Conservation (phyloP, 2,329 filamentous ascomycete species). For the Plectosphaerella sp. region DNA sequence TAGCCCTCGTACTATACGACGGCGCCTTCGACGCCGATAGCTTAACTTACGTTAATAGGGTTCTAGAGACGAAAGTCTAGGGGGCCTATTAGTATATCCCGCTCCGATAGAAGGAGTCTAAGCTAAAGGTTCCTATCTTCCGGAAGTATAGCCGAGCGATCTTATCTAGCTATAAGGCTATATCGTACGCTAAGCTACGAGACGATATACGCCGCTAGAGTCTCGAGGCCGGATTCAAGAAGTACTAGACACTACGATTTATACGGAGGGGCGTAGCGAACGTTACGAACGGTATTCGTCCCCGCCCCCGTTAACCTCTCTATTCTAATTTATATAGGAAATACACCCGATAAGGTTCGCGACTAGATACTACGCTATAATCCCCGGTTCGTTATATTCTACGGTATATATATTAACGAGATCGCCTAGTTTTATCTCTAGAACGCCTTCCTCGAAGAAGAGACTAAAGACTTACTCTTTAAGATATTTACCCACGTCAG, state of each 20-base stretch:
- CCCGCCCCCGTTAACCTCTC: no score
- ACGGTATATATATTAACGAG: constrained; percentile 21
- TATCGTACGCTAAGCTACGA: constrained; percentile 19
- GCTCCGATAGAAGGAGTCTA: constrained; percentile 19
- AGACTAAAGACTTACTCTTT: constrained; percentile 15
- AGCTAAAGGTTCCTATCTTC: constrained; percentile 21
- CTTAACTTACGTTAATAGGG: constrained; percentile 12
- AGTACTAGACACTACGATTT: constrained; percentile 11
- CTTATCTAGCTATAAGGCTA: constrained; percentile 12
- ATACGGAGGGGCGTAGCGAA: constrained; percentile 17
- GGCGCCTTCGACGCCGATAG: constrained; percentile 16
- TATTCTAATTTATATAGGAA: no score
- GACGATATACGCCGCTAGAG: constrained; percentile 20
- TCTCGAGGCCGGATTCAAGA: constrained; percentile 14
- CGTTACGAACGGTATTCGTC: constrained; percentile 13
- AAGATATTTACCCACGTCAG: constrained; percentile 17
- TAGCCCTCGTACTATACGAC: constrained; percentile 18
- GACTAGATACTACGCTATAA: constrained; percentile 24
- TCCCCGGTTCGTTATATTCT: constrained; percentile 20
- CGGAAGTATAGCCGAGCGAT: constrained; percentile 5
- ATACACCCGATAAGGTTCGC: constrained; percentile 17
- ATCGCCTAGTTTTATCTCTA: constrained; percentile 21
- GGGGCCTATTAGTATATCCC: constrained; percentile 12
- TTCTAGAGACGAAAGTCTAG: constrained; percentile 13
- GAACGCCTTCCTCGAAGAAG: constrained; percentile 20